These are phyloP conservation scores for Beauveria rudraprayagi DNA, from an alignment of 2,329 filamentous ascomycete species.

Conservation along the genomic window DNA sequence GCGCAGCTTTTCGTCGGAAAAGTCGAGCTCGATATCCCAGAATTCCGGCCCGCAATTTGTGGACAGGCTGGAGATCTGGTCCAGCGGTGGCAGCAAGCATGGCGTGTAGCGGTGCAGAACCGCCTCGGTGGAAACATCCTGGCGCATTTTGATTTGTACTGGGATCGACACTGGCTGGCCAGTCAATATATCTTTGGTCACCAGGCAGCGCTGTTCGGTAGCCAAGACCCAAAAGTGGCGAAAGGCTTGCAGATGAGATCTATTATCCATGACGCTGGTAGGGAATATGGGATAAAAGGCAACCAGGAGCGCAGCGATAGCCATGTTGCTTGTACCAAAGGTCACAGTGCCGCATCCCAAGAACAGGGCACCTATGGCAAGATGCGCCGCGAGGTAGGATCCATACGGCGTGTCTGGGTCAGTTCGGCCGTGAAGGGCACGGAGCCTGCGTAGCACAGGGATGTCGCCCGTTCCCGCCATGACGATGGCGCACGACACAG, in stretches of 20 bases:
- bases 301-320: slow-evolving; percentile 76
- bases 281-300: slow-evolving; percentile 95
- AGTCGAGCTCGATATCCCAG: slow-evolving; percentile 77
- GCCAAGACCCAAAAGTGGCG: slow-evolving; percentile 96
- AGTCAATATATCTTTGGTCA: slow-evolving; percentile 80
- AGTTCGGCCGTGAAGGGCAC: slow-evolving; percentile 79
- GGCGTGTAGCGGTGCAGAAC: slow-evolving; percentile 42
- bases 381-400: slow-evolving; percentile 84
- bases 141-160: slow-evolving; percentile 54
- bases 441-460: slow-evolving; percentile 72
- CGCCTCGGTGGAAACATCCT: slow-evolving; percentile 29
- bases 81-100: slow-evolving; percentile 56
- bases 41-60: slow-evolving; percentile 58
- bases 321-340: slow-evolving; percentile 79
- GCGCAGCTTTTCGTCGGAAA: slow-evolving; percentile 55
- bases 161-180: slow-evolving; percentile 69
- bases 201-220: slow-evolving; percentile 78
- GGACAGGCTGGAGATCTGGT: slow-evolving; percentile 50
- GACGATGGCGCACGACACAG: slow-evolving; percentile 73
- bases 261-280: slow-evolving; percentile 82
- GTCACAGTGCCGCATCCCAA: slow-evolving; percentile 88
- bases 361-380: slow-evolving; percentile 86
- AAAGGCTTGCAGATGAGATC: slow-evolving; percentile 90
- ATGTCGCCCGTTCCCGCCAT: slow-evolving; percentile 97
- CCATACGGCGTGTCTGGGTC: slow-evolving; percentile 83